phyloP scores from a whole-genome alignment of 495 filamentous ascomycete genomes.

The Aspergillus steynii region DNA sequence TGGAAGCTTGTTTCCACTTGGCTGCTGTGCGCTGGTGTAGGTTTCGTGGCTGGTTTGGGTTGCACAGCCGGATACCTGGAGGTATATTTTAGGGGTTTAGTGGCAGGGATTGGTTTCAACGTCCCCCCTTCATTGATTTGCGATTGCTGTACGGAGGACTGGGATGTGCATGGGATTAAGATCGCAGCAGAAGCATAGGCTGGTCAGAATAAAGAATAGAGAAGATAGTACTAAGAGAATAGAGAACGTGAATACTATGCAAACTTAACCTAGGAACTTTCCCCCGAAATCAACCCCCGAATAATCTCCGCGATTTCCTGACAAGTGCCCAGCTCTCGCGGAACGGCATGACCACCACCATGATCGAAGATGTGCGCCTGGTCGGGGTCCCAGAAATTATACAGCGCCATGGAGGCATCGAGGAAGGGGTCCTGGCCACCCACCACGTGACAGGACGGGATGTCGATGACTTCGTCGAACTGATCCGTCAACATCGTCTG shows the following conservation, averaged over 20 bases:
- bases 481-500: slow-evolving; percentile 47
- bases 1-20: not conserved
- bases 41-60: not conserved
- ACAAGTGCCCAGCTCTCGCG: slow-evolving; percentile 49
- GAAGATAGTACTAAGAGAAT: too few species aligned
- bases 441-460: slow-evolving; percentile 59
- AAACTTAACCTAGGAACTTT: not conserved
- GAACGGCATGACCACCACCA: slow-evolving; percentile 55
- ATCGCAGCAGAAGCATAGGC: too few species aligned
- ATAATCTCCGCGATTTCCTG: slow-evolving; percentile 28
- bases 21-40: too few species aligned
- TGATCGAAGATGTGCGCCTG: slow-evolving; percentile 55
- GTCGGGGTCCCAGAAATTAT: slow-evolving; percentile 52
- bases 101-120: too few species aligned
- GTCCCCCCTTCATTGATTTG: too few species aligned
- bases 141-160: too few species aligned
- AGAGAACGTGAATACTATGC: too few species aligned
- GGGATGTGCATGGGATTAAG: too few species aligned
- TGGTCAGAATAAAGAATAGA: too few species aligned
- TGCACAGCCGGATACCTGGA: too few species aligned
- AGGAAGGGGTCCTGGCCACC: slow-evolving; percentile 58
- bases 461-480: slow-evolving; percentile 41
- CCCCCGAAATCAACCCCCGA: not conserved
- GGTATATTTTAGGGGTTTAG: too few species aligned
- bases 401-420: slow-evolving; percentile 51